phyloP scores from a whole-genome alignment of 768 basidiomycete genomes.

The Xerocomus potaroensis region DNA sequence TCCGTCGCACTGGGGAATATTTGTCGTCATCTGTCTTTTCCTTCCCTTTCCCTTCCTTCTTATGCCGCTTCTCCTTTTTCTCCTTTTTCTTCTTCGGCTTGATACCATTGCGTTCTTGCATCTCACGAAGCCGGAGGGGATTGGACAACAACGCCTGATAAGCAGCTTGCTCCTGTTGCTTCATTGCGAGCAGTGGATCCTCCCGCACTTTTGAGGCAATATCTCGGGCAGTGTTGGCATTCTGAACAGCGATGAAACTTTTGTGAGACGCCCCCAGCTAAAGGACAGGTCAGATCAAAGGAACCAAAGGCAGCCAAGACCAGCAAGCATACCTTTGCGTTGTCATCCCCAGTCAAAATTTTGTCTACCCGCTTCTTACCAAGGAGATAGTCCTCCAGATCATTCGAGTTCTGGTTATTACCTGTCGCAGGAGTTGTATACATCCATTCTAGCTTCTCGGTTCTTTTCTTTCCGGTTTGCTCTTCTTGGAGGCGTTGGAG shows the following conservation, averaged over 20 bases:
- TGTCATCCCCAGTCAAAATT: conserved; percentile 86
- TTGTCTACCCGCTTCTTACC: conserved; percentile 99
- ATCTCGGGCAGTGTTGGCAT: conserved; percentile 87
- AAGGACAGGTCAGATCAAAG: conserved; percentile 8
- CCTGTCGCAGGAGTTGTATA: conserved; percentile 96
- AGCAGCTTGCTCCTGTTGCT: conserved; percentile 94
- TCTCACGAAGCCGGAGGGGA: conserved; percentile 75
- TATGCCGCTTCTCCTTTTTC: conserved; percentile 50
- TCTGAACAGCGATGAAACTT: conserved; percentile 91
- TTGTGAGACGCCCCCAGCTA: conserved; percentile 85
- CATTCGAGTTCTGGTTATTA: conserved; percentile 80
- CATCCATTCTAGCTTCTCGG: conserved; percentile 99
- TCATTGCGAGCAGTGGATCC: conserved; percentile 95
- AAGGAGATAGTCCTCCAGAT: conserved; percentile 92
- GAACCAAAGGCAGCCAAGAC: background rate
- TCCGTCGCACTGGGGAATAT: conserved; percentile 28
- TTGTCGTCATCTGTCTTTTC: conserved; percentile 24
- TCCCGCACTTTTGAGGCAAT: conserved; percentile 92
- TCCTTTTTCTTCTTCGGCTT: conserved; percentile 74
- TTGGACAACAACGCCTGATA: conserved; percentile 84
- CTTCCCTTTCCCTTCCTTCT: conserved; percentile 42
- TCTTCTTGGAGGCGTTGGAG: conserved; percentile 94
- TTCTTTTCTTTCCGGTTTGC: conserved; percentile 90
- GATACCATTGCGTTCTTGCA: conserved; percentile 80
- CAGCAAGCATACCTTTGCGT: conserved; percentile 64